Conservation (phyloP, 2,329 filamentous ascomycete genomes). For the Orbilia oligospora region DNA sequence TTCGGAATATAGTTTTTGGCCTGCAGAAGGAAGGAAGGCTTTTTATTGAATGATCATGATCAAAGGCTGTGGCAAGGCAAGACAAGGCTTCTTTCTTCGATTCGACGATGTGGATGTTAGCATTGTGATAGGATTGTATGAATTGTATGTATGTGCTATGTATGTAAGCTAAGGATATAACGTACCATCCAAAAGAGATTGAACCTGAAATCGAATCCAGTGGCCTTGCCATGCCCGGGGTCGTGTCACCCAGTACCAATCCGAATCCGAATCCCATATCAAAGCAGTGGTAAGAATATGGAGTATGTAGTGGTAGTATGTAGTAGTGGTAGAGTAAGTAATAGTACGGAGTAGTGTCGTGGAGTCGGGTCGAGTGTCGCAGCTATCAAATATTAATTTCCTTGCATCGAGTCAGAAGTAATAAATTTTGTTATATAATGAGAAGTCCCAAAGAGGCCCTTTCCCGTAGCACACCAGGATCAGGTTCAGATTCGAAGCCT, state of each 20-base stretch:
- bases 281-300: conserved; percentile 2
- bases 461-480: conserved; percentile 37
- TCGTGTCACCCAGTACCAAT: conserved; percentile 24
- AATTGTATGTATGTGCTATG: no score
- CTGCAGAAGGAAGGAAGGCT: conserved; percentile 22
- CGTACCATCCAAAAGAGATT: background rate
- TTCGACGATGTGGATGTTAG: conserved; percentile 1
- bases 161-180: no score
- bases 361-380: conserved; percentile 10
- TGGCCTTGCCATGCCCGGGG: conserved; percentile 5
- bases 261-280: conserved; percentile 22
- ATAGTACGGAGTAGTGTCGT: background rate
- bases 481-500: no score
- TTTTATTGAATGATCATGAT: conserved; percentile 3
- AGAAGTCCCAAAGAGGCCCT: conserved; percentile 44
- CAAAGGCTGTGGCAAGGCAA: conserved; percentile 26
- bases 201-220: background rate
- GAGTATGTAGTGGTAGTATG: background rate
- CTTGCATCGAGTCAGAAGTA: conserved; percentile 51
- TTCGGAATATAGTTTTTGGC: conserved; percentile 44
- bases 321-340: no score
- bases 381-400: conserved; percentile 42
- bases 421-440: conserved; percentile 58
- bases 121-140: no score
- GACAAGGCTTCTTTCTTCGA: conserved; percentile 6